Percentiles rank a stretch among this genome's conserved stretches.
These are phyloP conservation scores for Paraglomus occultum DNA, from an alignment of 192 early-diverging fungal genomes.

Conservation along the genomic window DNA sequence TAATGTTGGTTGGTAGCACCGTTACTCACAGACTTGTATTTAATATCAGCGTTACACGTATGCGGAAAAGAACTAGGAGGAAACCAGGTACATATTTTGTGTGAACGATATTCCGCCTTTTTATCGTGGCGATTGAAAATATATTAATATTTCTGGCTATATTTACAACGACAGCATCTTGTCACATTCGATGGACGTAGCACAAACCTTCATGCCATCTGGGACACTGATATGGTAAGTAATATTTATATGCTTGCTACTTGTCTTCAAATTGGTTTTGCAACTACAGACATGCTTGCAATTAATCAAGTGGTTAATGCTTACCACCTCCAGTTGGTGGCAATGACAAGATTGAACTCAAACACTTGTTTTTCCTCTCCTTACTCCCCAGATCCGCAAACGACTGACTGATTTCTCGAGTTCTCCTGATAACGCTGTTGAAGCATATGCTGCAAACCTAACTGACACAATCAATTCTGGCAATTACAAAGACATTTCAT, in stretches of 20 bases:
- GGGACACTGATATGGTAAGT: slow-evolving; percentile 11
- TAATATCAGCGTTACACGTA: slow-evolving; percentile 2
- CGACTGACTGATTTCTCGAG: neutral
- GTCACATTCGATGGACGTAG: neutral
- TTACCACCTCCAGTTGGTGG: no score
- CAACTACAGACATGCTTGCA: no score
- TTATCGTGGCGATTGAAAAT: no score
- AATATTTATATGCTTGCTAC: no score
- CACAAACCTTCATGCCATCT: slow-evolving; percentile 1
- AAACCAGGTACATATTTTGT: neutral
- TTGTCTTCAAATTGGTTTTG: no score
- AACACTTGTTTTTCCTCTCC: no score
- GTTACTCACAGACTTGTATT: neutral
- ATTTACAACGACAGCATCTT: no score
- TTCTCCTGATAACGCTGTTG: neutral
- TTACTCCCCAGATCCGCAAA: neutral
- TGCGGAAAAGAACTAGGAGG: slow-evolving; percentile 3
- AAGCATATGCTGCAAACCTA: neutral
- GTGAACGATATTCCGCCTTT: no score
- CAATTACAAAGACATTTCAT: neutral
- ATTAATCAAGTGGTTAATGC: no score
- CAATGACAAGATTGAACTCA: no score
- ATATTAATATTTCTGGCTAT: no score
- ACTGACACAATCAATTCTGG: neutral
- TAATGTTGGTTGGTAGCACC: no score